Base-by-base conservation (phyloP, 2,329 filamentous ascomycete species). In the Arachnopeziza araneosa region DNA sequence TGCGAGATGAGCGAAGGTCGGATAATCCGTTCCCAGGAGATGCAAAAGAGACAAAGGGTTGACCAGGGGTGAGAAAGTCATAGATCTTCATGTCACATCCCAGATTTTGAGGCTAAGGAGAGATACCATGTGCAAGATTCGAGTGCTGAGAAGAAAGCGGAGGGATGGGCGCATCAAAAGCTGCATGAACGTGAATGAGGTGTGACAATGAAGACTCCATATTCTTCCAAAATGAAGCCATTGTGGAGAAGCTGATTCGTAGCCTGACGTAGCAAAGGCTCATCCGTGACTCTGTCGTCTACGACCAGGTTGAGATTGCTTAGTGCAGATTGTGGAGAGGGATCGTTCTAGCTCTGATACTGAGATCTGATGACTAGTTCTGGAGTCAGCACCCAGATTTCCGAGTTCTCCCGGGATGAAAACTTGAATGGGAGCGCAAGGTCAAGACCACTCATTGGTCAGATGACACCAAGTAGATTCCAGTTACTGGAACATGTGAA, bases 1-100 rank as follows among this genome's bases (percentile, higher is more conserved):
- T 86, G 59, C 78, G 81, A 68, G 75, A 75, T 57, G 80, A 83
- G 68, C 67, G 71, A 50, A 67, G 71, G 62, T 64, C 69, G 19
- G 70, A 74, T 51, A 76, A 75, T 60, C 74, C 74, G 24, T 75
- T 76, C 67, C 70, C 72, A 2, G 69, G 65, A 26, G 71, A 71
- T 54, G 63, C 59, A 24, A 56, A 56, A 44, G 36, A 44, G 36
- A 19, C 36, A 17, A 44, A 44, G 17, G 36, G 6, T 44, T 44
- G 36, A 44, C 9, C 5, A 30, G 26, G n/a, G 26, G 17, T 44
- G 36, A 19, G 17, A 12, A 17, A 44, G 5, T 44, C 12, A 19
- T 14, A 8, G 12, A 6, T 44, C 17, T 44, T 5, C 36, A 44
- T 44, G 17, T 5, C 36, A 8, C 36, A 14, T 17, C 17, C 17